Conservation (phyloP, 2,329 filamentous ascomycete species). For the Diaporthe humulicola region DNA sequence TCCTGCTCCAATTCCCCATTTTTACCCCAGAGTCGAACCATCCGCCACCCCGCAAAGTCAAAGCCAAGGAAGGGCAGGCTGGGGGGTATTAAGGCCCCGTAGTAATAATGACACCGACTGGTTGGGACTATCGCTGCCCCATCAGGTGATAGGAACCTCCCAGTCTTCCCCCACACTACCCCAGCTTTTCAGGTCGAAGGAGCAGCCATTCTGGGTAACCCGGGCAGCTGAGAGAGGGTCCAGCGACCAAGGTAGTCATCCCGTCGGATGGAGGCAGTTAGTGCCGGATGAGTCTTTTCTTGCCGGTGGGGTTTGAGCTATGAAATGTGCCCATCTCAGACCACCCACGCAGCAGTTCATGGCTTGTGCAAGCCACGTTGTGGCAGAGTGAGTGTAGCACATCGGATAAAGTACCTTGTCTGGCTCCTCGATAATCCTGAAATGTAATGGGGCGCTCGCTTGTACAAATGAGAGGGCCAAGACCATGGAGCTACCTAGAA, state of each 20-base stretch:
- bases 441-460: not conserved
- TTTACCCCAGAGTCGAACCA: conserved; percentile 22
- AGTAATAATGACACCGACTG: conserved; percentile 9
- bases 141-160: not conserved
- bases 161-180: conserved; percentile 3
- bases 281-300: not conserved
- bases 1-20: not conserved
- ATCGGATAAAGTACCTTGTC: conserved; percentile 1
- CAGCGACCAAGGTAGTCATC: not conserved
- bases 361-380: not conserved
- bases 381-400: no score
- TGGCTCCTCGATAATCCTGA: not conserved
- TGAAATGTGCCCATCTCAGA: not conserved
- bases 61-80: conserved; percentile 1
- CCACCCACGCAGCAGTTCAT: not conserved
- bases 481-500: accelerated
- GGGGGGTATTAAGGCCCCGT: not conserved
- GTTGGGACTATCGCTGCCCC: not conserved
- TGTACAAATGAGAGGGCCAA: no score
- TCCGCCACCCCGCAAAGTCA: conserved; percentile 7
- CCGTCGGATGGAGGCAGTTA: not conserved
- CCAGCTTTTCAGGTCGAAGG: not conserved
- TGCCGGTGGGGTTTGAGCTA: not conserved
- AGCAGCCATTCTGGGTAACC: conserved; percentile 1
- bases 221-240: not conserved